Percentiles rank a stretch among this genome's conserved stretches.
Evolutionary conservation across 2,329 filamentous ascomycete genomes (phyloP).

Genomic region (Mariannaea elegans): DNA sequence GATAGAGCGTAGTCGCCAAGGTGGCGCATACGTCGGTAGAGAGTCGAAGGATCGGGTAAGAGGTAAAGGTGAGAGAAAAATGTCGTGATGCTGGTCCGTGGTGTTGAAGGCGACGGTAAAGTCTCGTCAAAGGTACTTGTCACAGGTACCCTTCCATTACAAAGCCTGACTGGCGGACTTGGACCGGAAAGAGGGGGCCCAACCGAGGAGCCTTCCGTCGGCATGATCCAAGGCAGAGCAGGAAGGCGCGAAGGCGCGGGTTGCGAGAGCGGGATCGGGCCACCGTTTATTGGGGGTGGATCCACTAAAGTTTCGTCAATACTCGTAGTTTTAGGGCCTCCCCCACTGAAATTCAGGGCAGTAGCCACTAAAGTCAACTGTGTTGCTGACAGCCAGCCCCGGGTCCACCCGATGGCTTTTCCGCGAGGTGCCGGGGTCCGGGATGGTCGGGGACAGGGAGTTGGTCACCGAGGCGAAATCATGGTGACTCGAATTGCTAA

Average conservation of each 20-base stretch:
- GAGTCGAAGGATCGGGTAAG: constrained; percentile 1
- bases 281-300: constrained; percentile 16
- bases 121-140: not conserved
- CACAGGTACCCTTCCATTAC: not conserved
- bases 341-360: constrained; percentile 15
- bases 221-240: not conserved
- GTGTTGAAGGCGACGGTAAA: constrained; percentile 21
- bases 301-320: constrained; percentile 2
- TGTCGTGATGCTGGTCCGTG: constrained; percentile 17
- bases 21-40: constrained; percentile 9
- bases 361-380: not conserved
- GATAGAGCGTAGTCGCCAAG: constrained; percentile 11
- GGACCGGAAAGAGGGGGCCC: not conserved
- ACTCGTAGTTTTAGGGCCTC: not conserved
- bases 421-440: constrained; percentile 10
- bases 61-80: not conserved
- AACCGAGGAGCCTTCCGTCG: constrained; percentile 15
- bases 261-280: constrained; percentile 5
- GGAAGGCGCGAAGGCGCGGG: constrained; percentile 7
- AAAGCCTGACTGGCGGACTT: not conserved
- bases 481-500: not conserved
- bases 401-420: constrained; percentile 18
- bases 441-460: not conserved
- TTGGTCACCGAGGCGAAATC: constrained; percentile 1
- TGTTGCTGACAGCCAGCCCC: not conserved